Evolutionary conservation across 306 rosid species (phyloP), one percentile per base, ranked within the genome.

Genomic region (Erythrophleum fordii): DNA sequence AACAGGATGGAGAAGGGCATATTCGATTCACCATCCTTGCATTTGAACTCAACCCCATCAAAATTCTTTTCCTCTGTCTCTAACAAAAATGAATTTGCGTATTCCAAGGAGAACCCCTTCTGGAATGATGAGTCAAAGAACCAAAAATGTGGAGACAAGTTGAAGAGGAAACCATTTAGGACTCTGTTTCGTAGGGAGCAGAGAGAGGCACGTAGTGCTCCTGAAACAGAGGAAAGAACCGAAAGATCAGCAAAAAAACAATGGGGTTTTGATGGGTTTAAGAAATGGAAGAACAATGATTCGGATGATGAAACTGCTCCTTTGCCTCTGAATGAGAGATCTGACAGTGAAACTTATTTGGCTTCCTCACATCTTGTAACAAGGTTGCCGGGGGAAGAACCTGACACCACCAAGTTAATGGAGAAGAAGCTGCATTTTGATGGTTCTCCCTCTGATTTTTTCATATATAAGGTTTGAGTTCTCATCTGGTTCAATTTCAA

Each of bases 241-340:
- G 78, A 73, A 7, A 91, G 89, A 87, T 83, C 93, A 1, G 87
- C 59, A 0, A 93, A 95, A 59, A 92, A 85, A 52, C 91, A 90
- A 83, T 91, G 94, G 97, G 92, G 90, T 4, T 89, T 90, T 71
- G 93, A 90, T 16, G 92, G 97, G 58, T 85, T 90, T 74, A 93
- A 85, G 89, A 93, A 90, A 87, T 90, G 97, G 98, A 96, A 86
- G 89, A 89, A 80, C 77, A 83, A 20, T 64, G 97, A 92, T 2
- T 42, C 88, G 12, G 94, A 96, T 17, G 93, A 96, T 73, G 98
- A 90, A 51, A 92, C 91, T 69, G 77, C 94, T 86, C 97, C 97
- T 49, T 75, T 92, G 83, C 91, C 89, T 80, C 90, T 87, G 22
- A 70, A 88, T 80, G 97, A 85, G 65, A 88, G 87, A 73, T 94